Percentiles rank a stretch among this genome's conserved stretches.
Evolutionary conservation across 768 basidiomycete genomes (phyloP).

Genomic region (Auricularia cornea): DNA sequence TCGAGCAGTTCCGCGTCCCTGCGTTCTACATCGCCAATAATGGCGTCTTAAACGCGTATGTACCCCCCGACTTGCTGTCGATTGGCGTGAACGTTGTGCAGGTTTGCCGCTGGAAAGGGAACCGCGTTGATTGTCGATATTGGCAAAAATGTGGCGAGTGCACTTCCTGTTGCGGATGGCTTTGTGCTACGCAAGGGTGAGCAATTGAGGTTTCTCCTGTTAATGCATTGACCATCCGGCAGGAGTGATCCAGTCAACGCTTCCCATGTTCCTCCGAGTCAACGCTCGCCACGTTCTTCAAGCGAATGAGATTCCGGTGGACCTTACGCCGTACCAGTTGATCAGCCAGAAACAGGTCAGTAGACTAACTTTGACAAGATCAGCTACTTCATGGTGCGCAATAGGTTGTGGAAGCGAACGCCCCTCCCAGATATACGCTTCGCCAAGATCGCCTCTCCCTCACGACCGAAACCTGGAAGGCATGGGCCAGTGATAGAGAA

Average conservation of each 20-base stretch:
- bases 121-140: constrained; percentile 96
- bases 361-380: neutral
- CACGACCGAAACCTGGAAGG: constrained; percentile 75
- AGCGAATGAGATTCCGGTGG: constrained; percentile 47
- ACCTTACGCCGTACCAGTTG: constrained; percentile 79
- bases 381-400: constrained; percentile 9
- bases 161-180: constrained; percentile 93
- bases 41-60: constrained; percentile 85
- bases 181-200: constrained; percentile 93
- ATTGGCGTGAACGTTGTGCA: constrained; percentile 22
- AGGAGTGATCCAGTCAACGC: constrained; percentile 72
- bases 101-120: constrained; percentile 93
- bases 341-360: constrained; percentile 69
- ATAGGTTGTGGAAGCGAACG: constrained; percentile 68
- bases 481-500: constrained; percentile 72
- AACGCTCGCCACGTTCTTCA: constrained; percentile 66
- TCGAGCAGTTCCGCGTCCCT: constrained; percentile 90
- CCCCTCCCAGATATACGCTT: constrained; percentile 55
- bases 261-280: constrained; percentile 74
- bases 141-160: constrained; percentile 80
- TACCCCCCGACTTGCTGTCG: constrained; percentile 10
- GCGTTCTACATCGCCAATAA: constrained; percentile 97
- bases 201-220: constrained; percentile 1
- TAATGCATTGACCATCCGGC: neutral
- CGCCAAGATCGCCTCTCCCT: constrained; percentile 65